A percentile compares a stretch with the other conserved stretches of the same genome.
Conservation (phyloP, 805 yeast species). For the Maudiozyma saulgeensis region DNA sequence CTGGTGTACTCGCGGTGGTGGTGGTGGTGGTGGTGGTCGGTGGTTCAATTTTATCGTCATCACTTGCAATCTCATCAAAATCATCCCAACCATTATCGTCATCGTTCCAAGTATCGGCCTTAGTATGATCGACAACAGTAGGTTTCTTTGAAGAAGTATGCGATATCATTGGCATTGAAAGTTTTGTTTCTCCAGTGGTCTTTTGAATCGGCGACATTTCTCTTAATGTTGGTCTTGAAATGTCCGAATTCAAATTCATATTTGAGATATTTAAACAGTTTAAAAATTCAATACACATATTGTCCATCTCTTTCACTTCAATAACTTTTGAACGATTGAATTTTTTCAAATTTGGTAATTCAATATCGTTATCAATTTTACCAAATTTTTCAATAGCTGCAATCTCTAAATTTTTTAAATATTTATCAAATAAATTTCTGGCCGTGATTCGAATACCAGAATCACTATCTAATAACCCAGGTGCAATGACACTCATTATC, state of each 20-base stretch:
- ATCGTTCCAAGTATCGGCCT: background rate
- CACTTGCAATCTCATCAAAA: background rate
- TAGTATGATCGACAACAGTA: background rate
- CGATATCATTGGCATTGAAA: background rate
- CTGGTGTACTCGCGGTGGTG: background rate
- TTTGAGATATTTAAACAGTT: background rate
- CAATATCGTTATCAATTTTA: background rate
- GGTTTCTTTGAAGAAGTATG: background rate
- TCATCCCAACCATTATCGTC: conserved; percentile 2
- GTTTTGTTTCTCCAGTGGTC: no score
- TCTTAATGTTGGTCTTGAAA: background rate
- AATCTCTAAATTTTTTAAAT: conserved; percentile 43
- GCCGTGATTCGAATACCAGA: conserved; percentile 65
- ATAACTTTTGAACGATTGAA: background rate
- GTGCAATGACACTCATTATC: conserved; percentile 75
- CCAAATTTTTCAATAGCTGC: conserved; percentile 28
- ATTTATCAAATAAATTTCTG: conserved; percentile 51
- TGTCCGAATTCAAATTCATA: background rate
- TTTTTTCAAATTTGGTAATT: background rate
- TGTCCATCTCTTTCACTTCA: background rate
- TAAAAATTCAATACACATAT: background rate
- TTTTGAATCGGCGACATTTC: background rate
- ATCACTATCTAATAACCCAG: conserved; percentile 70
- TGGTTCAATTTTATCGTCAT: background rate
- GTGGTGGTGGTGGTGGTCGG: background rate